Conservation (phyloP, 345 rosid genomes). For the Salix viminalis region DNA sequence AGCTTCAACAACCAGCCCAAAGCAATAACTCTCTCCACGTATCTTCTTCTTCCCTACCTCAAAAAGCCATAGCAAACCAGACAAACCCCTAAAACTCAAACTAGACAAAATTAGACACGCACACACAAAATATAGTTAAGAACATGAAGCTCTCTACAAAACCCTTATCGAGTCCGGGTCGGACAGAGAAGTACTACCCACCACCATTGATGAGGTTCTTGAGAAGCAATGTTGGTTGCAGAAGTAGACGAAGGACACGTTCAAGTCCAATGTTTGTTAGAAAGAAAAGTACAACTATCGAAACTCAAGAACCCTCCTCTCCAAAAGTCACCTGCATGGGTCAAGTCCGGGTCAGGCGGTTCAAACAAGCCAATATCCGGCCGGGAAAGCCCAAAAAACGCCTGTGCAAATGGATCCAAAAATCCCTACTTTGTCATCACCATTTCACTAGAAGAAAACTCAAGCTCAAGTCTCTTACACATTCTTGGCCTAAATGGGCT, state of each 20-base stretch:
- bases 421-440: constrained; percentile 28
- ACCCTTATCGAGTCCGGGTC: constrained; percentile 83
- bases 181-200: constrained; percentile 71
- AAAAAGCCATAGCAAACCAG: too few relatives aligned
- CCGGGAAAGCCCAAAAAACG: not conserved
- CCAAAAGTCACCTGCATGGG: constrained; percentile 99
- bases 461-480: constrained; percentile 28
- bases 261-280: constrained; percentile 81
- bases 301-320: constrained; percentile 84
- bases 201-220: constrained; percentile 80
- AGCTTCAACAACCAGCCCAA: not conserved
- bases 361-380: constrained; percentile 36
- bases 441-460: constrained; percentile 2
- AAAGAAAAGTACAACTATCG: constrained; percentile 46
- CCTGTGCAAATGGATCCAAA: constrained; percentile 46
- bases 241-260: constrained; percentile 69
- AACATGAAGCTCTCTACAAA: constrained; percentile 55
- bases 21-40: not conserved
- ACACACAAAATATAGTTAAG: not conserved
- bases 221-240: constrained; percentile 59
- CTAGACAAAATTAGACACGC: not conserved
- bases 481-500: constrained; percentile 42
- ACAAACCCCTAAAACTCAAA: not conserved
- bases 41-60: not conserved
- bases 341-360: constrained; percentile 71